Conservation (phyloP, 805 yeast species). For the Blastobotrys attinorum region DNA sequence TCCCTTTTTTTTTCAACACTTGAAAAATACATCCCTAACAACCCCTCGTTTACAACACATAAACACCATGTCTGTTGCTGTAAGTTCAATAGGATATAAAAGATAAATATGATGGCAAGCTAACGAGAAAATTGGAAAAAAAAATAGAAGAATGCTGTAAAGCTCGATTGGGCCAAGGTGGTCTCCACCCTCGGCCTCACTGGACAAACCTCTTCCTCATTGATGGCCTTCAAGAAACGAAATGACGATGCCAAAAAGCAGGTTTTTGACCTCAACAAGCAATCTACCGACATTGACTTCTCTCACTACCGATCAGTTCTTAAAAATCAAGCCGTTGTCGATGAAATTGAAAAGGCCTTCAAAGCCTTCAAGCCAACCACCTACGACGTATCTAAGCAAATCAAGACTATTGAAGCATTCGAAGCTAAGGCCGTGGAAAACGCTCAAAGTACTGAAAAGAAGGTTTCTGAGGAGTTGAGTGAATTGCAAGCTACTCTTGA, state of each 20-base stretch:
- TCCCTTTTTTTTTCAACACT: neutral
- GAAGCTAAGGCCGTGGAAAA: conserved; percentile 93
- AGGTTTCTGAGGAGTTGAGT: conserved; percentile 77
- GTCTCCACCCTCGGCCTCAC: conserved; percentile 82
- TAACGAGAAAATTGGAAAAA: too few relatives aligned
- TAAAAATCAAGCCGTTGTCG: conserved; percentile 73
- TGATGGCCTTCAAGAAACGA: conserved; percentile 94
- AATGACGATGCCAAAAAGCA: conserved; percentile 93
- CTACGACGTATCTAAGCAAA: conserved; percentile 79
- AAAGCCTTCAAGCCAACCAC: conserved; percentile 72
- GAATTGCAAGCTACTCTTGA: conserved; percentile 81
- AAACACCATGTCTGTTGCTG: conserved; percentile 4
- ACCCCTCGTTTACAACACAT: neutral
- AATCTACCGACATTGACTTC: conserved; percentile 75
- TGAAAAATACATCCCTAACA: neutral
- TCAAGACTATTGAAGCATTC: conserved; percentile 86
- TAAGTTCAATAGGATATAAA: too few relatives aligned
- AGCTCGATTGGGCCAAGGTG: conserved; percentile 93
- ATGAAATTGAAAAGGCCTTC: conserved; percentile 73
- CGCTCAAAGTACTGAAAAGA: conserved; percentile 86
- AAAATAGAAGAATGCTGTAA: conserved; percentile 70
- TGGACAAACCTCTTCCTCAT: conserved; percentile 82
- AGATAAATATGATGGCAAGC: too few relatives aligned
- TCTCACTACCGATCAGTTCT: conserved; percentile 68
- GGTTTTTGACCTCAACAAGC: conserved; percentile 59